These are phyloP conservation scores for Kuraishia borneana DNA, from an alignment of 805 yeast species.

Conservation along the genomic window DNA sequence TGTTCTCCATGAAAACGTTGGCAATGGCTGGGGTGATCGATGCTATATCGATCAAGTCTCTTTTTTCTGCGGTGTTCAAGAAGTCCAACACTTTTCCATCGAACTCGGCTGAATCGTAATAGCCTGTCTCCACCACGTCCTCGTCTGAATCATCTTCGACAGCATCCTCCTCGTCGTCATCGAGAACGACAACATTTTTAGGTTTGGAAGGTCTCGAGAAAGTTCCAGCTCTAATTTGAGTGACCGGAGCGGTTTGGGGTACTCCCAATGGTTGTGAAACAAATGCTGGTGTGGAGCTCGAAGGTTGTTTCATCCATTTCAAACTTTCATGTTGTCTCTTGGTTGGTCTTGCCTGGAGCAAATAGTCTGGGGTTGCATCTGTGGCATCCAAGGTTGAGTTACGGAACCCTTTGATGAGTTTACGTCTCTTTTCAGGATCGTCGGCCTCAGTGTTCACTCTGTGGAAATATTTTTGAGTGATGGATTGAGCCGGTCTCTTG, in stretches of 20 bases:
- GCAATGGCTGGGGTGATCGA: conserved; percentile 61
- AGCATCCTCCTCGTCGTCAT: conserved; percentile 25
- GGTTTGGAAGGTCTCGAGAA: neutral
- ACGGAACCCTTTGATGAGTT: neutral
- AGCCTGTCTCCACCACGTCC: conserved; percentile 10
- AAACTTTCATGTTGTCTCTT: neutral
- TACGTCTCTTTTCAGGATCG: too few species aligned
- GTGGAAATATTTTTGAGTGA: conserved; percentile 23
- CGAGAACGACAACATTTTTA: conserved; percentile 13
- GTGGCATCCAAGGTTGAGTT: neutral
- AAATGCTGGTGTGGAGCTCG: neutral
- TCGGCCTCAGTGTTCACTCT: conserved; percentile 2
- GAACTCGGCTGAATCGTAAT: conserved; percentile 20
- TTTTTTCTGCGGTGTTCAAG: conserved; percentile 62
- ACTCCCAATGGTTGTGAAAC: too few species aligned
- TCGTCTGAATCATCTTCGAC: conserved; percentile 40
- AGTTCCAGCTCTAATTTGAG: too few species aligned
- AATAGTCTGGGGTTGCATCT: neutral
- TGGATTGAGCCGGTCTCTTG: conserved; percentile 23
- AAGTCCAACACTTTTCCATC: conserved; percentile 65
- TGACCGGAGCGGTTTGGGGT: neutral
- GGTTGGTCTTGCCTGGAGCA: neutral
- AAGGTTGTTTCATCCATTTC: neutral
- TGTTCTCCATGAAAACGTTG: conserved; percentile 40
- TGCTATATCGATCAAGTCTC: conserved; percentile 74